Evolutionary conservation across 352 stramenopile species (phyloP), one percentile per base, ranked within the genome.

Genomic region (Sclerospora graminicola): DNA sequence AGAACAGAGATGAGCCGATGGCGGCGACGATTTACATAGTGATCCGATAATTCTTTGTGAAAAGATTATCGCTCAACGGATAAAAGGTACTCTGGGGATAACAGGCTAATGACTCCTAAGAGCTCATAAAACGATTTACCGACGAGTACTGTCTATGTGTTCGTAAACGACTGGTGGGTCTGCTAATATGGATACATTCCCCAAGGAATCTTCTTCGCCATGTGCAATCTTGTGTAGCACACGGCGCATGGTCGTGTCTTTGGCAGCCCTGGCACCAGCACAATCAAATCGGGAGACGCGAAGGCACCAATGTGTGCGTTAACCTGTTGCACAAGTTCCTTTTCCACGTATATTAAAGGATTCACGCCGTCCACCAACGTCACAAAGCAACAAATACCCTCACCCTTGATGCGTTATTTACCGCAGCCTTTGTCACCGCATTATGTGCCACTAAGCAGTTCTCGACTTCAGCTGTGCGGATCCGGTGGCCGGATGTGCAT

Each of bases 161-260:
- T 3, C 21, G 30, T 35, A 35, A 35, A 35, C 30, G 30, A 35
- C 30, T 13, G 30, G 16, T 5, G 13, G 30, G 11, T 35, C 30
- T 8, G 30, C 30, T 16, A 35, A 5, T 2, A 13, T 35, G 30
- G 30, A 35, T 35, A 35, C 30, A 2, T 35, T 13, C 4, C 30
- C 30, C 7, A 35, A 18, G 4, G 30, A 15, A 16, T 35, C 30
- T 29, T 35, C 27, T 26, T 8, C 28, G 15, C 36, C 40, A 21
- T 13, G 26, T 10, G 38, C n/a, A 26, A 98, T 97, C 74, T 99
- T 99, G 40, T 96, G 89, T 30, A 99, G 78, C 56, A 99, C 95
- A 34, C 96, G 85, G 31, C 96, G 87, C 94, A 99, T 98, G 58
- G 99, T 99, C 78, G 99, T 96, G 48, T 98, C 87, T 98, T 98